Evolutionary conservation across 2,329 filamentous ascomycete species (phyloP).

Genomic region (Calonectria leucothoes): DNA sequence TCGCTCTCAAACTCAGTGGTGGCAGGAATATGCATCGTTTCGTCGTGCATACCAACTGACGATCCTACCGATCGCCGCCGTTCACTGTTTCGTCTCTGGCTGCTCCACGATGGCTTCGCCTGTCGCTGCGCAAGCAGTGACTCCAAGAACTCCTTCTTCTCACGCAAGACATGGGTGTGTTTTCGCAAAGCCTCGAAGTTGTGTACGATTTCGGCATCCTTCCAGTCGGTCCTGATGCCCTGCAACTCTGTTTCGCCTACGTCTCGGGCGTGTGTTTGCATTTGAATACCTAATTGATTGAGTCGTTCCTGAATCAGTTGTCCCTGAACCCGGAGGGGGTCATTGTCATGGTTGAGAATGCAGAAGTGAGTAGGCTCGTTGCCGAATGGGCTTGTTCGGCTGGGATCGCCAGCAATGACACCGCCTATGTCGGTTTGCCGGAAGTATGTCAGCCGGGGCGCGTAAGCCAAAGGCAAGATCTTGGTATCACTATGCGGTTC

Average conservation of each 20-base stretch:
- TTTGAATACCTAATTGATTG: conserved; percentile 81
- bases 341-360: conserved; percentile 91
- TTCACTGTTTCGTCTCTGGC: conserved; percentile 40
- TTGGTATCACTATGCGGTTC: conserved; percentile 93
- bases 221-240: conserved; percentile 62
- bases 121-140: conserved; percentile 66
- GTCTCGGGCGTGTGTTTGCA: conserved; percentile 77
- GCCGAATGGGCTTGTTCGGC: conserved; percentile 89
- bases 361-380: conserved; percentile 94
- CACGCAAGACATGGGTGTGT: conserved; percentile 66
- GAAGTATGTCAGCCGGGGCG: conserved; percentile 97
- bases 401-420: conserved; percentile 81
- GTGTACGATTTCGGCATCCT: conserved; percentile 62
- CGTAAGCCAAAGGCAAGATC: conserved; percentile 91
- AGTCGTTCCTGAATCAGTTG: conserved; percentile 86
- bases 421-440: conserved; percentile 93
- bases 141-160: conserved; percentile 69
- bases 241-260: conserved; percentile 82
- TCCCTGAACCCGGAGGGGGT: conserved; percentile 88
- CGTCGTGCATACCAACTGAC: conserved; percentile 66
- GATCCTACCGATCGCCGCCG: conserved; percentile 50
- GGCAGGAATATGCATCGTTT: conserved; percentile 73
- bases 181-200: conserved; percentile 71
- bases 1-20: conserved; percentile 89
- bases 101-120: conserved; percentile 48